A percentile compares a stretch with the other conserved stretches of the same genome.
phyloP scores from a whole-genome alignment of 169 alveolate genomes.

The Plasmodium chabaudi region DNA sequence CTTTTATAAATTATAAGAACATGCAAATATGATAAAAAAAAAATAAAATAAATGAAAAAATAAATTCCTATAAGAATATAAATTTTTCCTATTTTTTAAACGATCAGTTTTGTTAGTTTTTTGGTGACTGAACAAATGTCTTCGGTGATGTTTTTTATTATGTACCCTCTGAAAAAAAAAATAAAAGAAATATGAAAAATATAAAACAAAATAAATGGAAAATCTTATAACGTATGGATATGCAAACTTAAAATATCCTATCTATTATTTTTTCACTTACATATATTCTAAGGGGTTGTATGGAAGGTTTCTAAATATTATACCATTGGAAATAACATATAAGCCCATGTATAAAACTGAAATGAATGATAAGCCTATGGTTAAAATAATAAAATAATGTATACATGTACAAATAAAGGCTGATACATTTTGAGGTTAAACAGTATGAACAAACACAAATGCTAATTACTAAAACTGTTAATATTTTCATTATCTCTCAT shows the following conservation, averaged over 20 bases:
- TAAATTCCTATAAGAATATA: neutral
- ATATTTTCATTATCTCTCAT: slow-evolving; percentile 54
- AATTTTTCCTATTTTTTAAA: neutral
- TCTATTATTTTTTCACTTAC: slow-evolving; percentile 3
- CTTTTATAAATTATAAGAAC: too few relatives aligned
- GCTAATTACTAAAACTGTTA: slow-evolving; percentile 22
- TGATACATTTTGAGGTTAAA: neutral
- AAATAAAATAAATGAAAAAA: neutral
- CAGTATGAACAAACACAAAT: too few relatives aligned
- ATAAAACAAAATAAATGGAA: too few relatives aligned
- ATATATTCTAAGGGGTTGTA: slow-evolving; percentile 71
- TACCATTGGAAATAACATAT: slow-evolving; percentile 16
- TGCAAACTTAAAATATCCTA: neutral
- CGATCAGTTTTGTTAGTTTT: slow-evolving; percentile 19
- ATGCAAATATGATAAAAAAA: too few relatives aligned
- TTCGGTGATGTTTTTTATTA: slow-evolving; percentile 48
- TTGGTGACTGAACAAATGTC: slow-evolving; percentile 36
- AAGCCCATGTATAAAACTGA: slow-evolving; percentile 52
- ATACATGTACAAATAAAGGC: neutral
- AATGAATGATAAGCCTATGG: slow-evolving; percentile 25
- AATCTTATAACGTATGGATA: neutral
- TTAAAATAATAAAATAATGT: neutral
- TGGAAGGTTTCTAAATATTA: slow-evolving; percentile 30
- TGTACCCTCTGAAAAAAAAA: slow-evolving; percentile 39
- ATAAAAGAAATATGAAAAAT: neutral